phyloP scores from a whole-genome alignment of 305 asterid genomes.

The Lippia alba region DNA sequence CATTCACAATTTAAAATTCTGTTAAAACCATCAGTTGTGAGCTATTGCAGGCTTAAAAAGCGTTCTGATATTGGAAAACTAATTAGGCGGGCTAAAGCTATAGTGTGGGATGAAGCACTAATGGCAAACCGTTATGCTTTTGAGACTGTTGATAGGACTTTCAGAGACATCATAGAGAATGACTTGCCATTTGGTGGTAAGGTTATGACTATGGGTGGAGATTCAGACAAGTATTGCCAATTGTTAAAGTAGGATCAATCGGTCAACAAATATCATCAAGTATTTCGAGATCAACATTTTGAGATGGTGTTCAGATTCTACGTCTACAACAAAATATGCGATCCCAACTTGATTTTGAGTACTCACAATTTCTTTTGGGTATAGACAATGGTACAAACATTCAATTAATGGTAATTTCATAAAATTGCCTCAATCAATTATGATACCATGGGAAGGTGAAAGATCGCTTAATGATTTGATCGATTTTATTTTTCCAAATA shows the following conservation, averaged over 20 bases:
- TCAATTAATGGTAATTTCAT: not conserved
- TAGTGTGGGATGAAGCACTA: constrained; percentile 18
- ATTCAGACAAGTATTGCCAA: not conserved
- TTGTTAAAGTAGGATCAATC: not conserved
- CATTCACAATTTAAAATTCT: constrained; percentile 24
- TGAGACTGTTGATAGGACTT: not conserved
- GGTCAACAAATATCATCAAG: not conserved
- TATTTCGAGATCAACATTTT: not conserved
- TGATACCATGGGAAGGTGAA: not conserved
- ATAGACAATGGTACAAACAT: not conserved
- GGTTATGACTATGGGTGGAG: not conserved
- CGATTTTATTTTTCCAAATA: not conserved
- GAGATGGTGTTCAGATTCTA: not conserved
- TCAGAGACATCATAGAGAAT: constrained; percentile 8
- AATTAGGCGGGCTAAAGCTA: not conserved
- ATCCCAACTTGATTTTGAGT: not conserved
- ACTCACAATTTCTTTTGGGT: too few relatives aligned
- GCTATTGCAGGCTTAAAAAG: not conserved
- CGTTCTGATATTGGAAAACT: not conserved
- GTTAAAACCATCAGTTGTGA: not conserved
- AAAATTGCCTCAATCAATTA: not conserved
- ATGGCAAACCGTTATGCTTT: constrained; percentile 15
- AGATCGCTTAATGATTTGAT: not conserved
- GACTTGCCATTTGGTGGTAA: not conserved
- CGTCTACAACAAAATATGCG: not conserved